These are phyloP conservation scores for Apiospora koreana DNA, from an alignment of 2,329 filamentous ascomycete species.

Conservation along the genomic window DNA sequence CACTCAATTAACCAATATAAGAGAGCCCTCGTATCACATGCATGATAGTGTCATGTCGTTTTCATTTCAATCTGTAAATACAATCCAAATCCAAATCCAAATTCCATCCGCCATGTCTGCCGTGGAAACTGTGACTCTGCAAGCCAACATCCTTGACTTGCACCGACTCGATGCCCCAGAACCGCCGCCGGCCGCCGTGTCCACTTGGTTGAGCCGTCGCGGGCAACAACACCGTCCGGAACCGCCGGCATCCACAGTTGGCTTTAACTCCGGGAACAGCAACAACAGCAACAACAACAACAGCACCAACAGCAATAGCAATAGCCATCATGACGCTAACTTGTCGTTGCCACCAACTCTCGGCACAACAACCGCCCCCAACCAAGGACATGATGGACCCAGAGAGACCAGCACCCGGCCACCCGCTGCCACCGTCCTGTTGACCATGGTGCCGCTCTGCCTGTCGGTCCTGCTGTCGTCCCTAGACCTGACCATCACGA, in stretches of 20 bases:
- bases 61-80: neutral
- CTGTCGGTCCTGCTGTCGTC: conserved; percentile 45
- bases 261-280: neutral
- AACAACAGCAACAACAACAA: neutral
- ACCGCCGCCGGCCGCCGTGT: neutral
- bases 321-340: neutral
- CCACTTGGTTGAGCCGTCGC: neutral
- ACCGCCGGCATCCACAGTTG: neutral
- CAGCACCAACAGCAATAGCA: neutral
- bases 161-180: neutral
- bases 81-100: too few relatives aligned
- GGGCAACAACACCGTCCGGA: neutral
- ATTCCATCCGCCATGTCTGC: neutral
- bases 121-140: neutral
- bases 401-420: neutral
- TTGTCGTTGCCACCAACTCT: neutral
- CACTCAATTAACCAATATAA: neutral
- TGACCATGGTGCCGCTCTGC: conserved; percentile 42
- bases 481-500: conserved; percentile 58
- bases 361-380: neutral
- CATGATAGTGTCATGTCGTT: too few relatives aligned
- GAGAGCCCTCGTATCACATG: too few relatives aligned
- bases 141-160: neutral
- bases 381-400: neutral
- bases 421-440: conserved; percentile 12